Evolutionary conservation across 768 basidiomycete species (phyloP), one percentile per base, ranked within the genome.

Genomic region (Antrodiella citrinella): DNA sequence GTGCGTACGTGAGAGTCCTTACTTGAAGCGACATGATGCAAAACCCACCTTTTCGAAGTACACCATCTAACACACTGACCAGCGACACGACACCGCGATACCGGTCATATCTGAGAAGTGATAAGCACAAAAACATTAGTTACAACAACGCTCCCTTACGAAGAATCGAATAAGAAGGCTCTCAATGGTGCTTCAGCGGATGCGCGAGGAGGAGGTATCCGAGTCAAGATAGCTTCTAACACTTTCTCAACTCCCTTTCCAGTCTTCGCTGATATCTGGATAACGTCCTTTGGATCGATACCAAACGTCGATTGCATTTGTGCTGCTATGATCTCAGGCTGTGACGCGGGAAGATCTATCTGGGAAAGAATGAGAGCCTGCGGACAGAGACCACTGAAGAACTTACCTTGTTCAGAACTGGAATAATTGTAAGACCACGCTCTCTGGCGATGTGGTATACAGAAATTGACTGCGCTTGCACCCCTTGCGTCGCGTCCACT

Each of bases 401-500:
- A 54, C 22, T 20, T 41, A 86, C 91, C 77, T 96, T 98, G 72
- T 96, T 98, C 26, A 96, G 70, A 19, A 97, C 86, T 9, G 94
- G 92, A 44, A 96, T 86, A 44, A 96, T 86, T 38, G 74, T 83
- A 23, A 95, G 67, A 1, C 86, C 84, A 30, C 82, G 75, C 61
- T 94, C 91, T 62, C 72, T 75, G 3, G 95, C 95, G 43, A 85
- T 80, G 57, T 95, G 90, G 58, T 88, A 94, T 3, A 98, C 95
- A 0, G 91, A 95, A 48, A 99, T 82, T 12, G 94, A 92, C 67
- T 99, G 96, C 0, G 96, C 96, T 67, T 99, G 96, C 5, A 99
- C 84, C 15, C 96, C 96, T 71, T 95, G 94, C 47, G 90, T 91
- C n/a, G 91, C 91, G 62, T 99, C 96, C 2, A 98, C 93, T 58